phyloP scores from a whole-genome alignment of 1,284 basidiomycete genomes.

The Leccinum fuscescens region DNA sequence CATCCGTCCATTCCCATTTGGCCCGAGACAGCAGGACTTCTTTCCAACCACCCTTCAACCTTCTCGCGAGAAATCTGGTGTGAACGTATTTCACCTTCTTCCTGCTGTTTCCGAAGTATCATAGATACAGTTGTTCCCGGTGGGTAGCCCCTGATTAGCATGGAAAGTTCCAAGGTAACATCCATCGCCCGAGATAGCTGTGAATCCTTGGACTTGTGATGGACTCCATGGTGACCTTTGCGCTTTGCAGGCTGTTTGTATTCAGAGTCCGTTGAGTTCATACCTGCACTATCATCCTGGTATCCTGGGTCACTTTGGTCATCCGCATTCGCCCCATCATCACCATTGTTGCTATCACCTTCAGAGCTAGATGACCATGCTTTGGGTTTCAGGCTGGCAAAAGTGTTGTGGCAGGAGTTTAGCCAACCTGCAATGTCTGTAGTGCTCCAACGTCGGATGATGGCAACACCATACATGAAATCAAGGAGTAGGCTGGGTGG shows the following conservation, averaged over 20 bases:
- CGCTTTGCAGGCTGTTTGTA: neutral
- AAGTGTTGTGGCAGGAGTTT: neutral
- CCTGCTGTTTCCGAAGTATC: neutral
- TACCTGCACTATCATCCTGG: neutral
- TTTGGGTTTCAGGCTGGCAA: neutral
- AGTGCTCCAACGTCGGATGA: neutral
- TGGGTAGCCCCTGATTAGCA: neutral
- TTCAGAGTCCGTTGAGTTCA: neutral
- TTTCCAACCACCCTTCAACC: neutral
- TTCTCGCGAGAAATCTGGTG: neutral
- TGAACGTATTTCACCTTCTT: neutral
- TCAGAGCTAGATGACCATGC: neutral
- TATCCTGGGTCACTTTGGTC: neutral
- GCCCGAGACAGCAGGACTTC: neutral
- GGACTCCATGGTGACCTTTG: neutral
- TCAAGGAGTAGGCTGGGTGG: neutral
- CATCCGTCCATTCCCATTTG: neutral
- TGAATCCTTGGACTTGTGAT: neutral
- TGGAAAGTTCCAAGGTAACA: neutral
- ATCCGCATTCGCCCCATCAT: too few relatives aligned
- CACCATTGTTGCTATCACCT: too few relatives aligned
- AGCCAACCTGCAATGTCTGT: neutral
- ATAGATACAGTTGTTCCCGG: neutral
- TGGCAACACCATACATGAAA: neutral
- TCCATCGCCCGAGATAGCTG: neutral